Conservation (phyloP, 2,329 filamentous ascomycete species). For the Cladosporium sp. region DNA sequence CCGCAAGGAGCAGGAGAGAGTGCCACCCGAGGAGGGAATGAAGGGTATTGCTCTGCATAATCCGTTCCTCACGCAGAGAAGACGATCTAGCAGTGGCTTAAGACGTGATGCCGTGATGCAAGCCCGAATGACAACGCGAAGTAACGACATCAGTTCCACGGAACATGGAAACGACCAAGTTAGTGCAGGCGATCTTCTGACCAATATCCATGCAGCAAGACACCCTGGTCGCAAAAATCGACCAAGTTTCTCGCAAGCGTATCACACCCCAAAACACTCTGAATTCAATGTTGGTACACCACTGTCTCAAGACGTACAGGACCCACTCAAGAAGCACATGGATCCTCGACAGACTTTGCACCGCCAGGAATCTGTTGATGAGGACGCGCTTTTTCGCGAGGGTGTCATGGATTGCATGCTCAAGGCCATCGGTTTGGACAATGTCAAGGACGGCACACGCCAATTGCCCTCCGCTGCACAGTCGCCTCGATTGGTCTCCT, state of each 20-base stretch:
- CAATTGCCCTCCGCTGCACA: conserved; percentile 74
- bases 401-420: conserved; percentile 95
- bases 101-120: conserved; percentile 76
- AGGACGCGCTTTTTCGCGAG: conserved; percentile 82
- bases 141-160: conserved; percentile 17
- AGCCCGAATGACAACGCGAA: conserved; percentile 47
- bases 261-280: conserved; percentile 35
- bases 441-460: conserved; percentile 59
- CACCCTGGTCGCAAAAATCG: conserved; percentile 49
- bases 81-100: conserved; percentile 67
- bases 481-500: conserved; percentile 78
- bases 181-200: conserved; percentile 64
- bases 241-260: conserved; percentile 47
- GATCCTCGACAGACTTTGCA: conserved; percentile 47
- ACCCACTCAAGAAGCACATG: conserved; percentile 35
- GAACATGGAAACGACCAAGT: conserved; percentile 31
- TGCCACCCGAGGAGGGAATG: conserved; percentile 72
- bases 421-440: conserved; percentile 80
- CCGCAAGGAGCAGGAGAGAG: conserved; percentile 67
- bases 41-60: conserved; percentile 98
- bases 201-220: conserved; percentile 69
- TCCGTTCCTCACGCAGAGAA: conserved; percentile 58
- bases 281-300: conserved; percentile 27
- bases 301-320: conserved; percentile 43
- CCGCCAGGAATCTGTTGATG: conserved; percentile 76